Percentiles rank a stretch among this genome's conserved stretches.
Conservation (phyloP, 805 yeast species). For the Candida manassasensis region DNA sequence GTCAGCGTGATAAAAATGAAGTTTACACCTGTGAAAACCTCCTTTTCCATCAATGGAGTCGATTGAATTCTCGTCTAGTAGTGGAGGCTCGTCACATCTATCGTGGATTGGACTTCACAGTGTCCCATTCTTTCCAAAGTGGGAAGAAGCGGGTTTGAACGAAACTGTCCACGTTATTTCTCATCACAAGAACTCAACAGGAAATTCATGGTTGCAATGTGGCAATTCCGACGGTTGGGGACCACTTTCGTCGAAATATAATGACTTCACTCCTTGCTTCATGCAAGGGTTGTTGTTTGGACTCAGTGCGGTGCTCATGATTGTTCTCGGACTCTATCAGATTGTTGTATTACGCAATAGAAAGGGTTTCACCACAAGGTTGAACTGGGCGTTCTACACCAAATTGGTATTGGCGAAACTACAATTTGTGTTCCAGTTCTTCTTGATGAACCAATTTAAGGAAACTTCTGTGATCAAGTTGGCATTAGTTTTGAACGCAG, state of each 20-base stretch:
- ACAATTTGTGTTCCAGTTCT: slow-evolving; percentile 36
- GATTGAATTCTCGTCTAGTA: slow-evolving; percentile 6
- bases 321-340: slow-evolving; percentile 39
- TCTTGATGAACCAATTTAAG: slow-evolving; percentile 11
- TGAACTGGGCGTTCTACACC: slow-evolving; percentile 35
- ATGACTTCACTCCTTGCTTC: slow-evolving; percentile 59
- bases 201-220: slow-evolving; percentile 12
- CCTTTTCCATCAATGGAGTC: slow-evolving; percentile 7
- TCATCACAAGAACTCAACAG: background rate
- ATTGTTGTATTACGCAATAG: slow-evolving; percentile 25
- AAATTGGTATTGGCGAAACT: slow-evolving; percentile 37
- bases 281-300: slow-evolving; percentile 49
- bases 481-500: slow-evolving; percentile 23
- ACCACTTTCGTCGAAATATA: slow-evolving; percentile 33
- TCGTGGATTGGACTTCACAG: slow-evolving; percentile 13
- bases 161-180: background rate
- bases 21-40: too few relatives aligned
- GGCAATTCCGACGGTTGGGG: slow-evolving; percentile 40
- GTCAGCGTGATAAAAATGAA: too few relatives aligned
- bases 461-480: slow-evolving; percentile 21
- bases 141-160: background rate
- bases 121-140: slow-evolving; percentile 12
- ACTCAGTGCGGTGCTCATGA: slow-evolving; percentile 36
- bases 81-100: slow-evolving; percentile 2
- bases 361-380: slow-evolving; percentile 24